phyloP scores from a whole-genome alignment of 192 early-diverging fungal genomes.

The Paraglomus occultum region DNA sequence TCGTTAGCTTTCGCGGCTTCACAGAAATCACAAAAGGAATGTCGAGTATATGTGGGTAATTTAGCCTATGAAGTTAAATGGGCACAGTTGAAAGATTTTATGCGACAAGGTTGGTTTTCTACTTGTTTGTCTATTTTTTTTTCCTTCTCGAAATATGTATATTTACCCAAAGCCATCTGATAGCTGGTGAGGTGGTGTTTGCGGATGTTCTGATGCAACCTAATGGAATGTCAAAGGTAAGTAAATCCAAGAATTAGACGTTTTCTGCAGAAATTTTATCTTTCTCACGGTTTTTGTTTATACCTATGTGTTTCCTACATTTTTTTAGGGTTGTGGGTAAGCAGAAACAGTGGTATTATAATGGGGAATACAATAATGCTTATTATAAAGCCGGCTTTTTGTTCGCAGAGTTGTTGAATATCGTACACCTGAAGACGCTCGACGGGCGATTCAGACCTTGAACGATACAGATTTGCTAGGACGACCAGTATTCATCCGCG shows the following conservation, averaged over 20 bases:
- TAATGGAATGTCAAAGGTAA: constrained; percentile 65
- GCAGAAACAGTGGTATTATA: no score
- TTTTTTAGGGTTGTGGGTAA: constrained; percentile 30
- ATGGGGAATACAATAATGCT: neutral
- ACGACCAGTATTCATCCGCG: constrained; percentile 71
- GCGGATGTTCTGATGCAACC: constrained; percentile 66
- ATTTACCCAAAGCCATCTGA: neutral
- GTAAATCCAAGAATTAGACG: neutral
- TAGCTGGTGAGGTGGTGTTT: constrained; percentile 74
- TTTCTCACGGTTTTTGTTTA: neutral
- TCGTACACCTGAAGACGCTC: constrained; percentile 70
- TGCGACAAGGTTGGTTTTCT: constrained; percentile 62
- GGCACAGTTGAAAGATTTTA: constrained; percentile 79
- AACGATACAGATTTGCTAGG: constrained; percentile 69
- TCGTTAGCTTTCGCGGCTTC: constrained; percentile 38
- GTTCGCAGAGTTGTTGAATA: constrained; percentile 71
- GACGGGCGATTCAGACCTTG: constrained; percentile 67
- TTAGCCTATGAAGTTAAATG: constrained; percentile 71
- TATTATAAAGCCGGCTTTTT: constrained; percentile 21
- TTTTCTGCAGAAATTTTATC: neutral
- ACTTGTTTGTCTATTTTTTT: neutral
- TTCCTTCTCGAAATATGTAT: neutral
- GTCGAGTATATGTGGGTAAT: constrained; percentile 82
- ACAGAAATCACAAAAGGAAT: constrained; percentile 48
- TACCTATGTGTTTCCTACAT: neutral